These are phyloP conservation scores for Saccharomyces hybrid DNA, from an alignment of 1,139 yeast species.

Conservation along the genomic window DNA sequence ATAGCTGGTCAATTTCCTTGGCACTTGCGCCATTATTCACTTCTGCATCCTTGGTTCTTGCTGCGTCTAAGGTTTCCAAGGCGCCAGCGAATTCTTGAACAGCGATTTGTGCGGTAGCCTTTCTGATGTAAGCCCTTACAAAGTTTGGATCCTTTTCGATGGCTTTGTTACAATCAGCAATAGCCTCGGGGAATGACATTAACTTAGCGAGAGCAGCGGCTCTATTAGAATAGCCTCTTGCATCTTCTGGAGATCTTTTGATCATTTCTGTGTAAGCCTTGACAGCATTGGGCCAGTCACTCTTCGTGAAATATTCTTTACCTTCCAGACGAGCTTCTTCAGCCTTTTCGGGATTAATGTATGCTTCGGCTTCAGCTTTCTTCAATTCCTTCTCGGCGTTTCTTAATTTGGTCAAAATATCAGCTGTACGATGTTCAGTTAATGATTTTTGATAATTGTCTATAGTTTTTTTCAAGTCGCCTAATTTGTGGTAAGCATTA, in stretches of 20 bases:
- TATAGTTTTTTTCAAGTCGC: slow-evolving; percentile 65
- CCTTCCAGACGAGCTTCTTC: slow-evolving; percentile 94
- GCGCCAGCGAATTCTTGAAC: slow-evolving; percentile 82
- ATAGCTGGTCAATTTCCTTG: slow-evolving; percentile 76
- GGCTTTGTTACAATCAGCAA: slow-evolving; percentile 85
- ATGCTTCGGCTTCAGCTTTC: slow-evolving; percentile 64
- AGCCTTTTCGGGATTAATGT: slow-evolving; percentile 84
- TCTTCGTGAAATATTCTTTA: slow-evolving; percentile 78
- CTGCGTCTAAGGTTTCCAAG: slow-evolving; percentile 75
- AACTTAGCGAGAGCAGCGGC: slow-evolving; percentile 95
- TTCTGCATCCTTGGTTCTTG: slow-evolving; percentile 67
- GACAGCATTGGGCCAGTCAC: slow-evolving; percentile 96
- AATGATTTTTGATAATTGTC: slow-evolving; percentile 81
- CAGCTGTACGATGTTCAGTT: slow-evolving; percentile 97
- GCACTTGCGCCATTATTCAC: slow-evolving; percentile 52
- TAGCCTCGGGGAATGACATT: slow-evolving; percentile 95
- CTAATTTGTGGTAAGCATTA: slow-evolving; percentile 67
- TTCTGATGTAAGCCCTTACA: slow-evolving; percentile 92
- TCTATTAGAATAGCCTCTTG: slow-evolving; percentile 95
- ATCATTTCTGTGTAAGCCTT: slow-evolving; percentile 92
- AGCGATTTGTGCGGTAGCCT: slow-evolving; percentile 90
- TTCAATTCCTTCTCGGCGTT: slow-evolving; percentile 81
- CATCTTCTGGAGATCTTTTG: slow-evolving; percentile 93
- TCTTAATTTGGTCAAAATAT: slow-evolving; percentile 80
- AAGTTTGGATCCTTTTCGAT: slow-evolving; percentile 81